Conservation (phyloP, 140 eudicot genomes). For the Flaveria floridana region DNA sequence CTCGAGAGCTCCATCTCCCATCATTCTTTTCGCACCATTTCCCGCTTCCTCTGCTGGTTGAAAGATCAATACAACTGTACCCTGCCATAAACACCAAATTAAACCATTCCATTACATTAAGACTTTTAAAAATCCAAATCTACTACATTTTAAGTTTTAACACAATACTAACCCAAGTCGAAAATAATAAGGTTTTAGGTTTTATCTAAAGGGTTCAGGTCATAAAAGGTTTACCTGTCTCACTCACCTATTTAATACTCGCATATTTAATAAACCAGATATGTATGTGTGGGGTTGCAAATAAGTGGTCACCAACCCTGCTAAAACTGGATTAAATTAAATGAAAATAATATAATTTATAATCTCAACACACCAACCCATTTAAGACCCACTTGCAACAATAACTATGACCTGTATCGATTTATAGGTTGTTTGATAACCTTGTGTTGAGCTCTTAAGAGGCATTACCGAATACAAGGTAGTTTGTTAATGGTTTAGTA, state of each 20-base stretch:
- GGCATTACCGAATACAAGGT: too few species aligned
- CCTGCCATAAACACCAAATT: slow-evolving; percentile 35
- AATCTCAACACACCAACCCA: not conserved
- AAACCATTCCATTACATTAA: not conserved
- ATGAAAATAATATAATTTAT: not conserved
- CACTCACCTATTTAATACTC: not conserved
- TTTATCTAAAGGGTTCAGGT: not conserved
- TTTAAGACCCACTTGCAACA: not conserved
- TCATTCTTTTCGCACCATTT: slow-evolving; percentile 92
- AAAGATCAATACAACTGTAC: slow-evolving; percentile 76
- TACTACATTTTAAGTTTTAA: too few species aligned
- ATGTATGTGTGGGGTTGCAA: not conserved
- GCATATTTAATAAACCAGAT: not conserved
- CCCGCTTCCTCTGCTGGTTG: slow-evolving; percentile 99
- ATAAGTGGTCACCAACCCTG: not conserved
- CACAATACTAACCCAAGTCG: too few species aligned
- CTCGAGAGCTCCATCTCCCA: slow-evolving; percentile 72
- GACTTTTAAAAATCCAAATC: not conserved
- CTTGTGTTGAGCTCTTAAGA: too few species aligned
- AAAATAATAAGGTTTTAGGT: not conserved
- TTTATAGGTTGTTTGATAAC: too few species aligned
- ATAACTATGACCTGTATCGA: not conserved
- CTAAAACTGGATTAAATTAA: not conserved
- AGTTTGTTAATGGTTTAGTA: too few species aligned
- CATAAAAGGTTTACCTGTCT: not conserved